Evolutionary conservation across 2,329 filamentous ascomycete genomes (phyloP), one percentile per base, ranked within the genome.

Genomic region (Neonectria hederae): DNA sequence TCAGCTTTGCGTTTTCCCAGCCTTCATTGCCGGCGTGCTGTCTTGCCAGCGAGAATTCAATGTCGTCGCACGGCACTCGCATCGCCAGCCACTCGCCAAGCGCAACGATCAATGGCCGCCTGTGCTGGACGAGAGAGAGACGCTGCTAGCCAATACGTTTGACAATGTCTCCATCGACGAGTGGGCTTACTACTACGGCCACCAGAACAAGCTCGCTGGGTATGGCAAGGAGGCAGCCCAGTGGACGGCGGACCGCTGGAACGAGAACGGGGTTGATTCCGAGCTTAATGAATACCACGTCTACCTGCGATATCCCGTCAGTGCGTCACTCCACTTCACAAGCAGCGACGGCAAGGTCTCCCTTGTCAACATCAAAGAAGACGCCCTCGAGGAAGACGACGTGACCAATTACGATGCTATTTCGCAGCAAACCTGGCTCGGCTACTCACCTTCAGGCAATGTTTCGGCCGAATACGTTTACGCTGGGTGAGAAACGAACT

Each of bases 391-490:
- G 5, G 89, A 92, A 64, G 93, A 96, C 75, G 84, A 87, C n/a
- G 93, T 92, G 0, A 92, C 88, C 30, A 85, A 88, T n/a, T 81
- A 91, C 35, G 80, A 84, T 6, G 86, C 92, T 65, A 83, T 91
- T 28, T 68, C 71, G 1, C 85, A 94, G 22, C 92, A 92, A 6
- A 92, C 90, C 0, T 97, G 95, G 78, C 91, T 96, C 69, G 93
- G 92, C 11, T 97, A 96, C 75, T 93, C 91, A 1, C 92, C 92
- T 0, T 90, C 83, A 35, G 93, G 93, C 0, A 92, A 92, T 74
- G 92, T 91, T 14, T 92, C 90, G 0, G 91, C 88, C 1, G 87
- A 88, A 65, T 94, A 89, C 68, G 89, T 94, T 17, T 97, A 90
- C 74, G 90, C 88, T 59, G 94, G 94, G 76, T 92, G 48, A 57